Base-by-base conservation (phyloP, 768 basidiomycete species). In the Porphyrellus cyaneotinctus region DNA sequence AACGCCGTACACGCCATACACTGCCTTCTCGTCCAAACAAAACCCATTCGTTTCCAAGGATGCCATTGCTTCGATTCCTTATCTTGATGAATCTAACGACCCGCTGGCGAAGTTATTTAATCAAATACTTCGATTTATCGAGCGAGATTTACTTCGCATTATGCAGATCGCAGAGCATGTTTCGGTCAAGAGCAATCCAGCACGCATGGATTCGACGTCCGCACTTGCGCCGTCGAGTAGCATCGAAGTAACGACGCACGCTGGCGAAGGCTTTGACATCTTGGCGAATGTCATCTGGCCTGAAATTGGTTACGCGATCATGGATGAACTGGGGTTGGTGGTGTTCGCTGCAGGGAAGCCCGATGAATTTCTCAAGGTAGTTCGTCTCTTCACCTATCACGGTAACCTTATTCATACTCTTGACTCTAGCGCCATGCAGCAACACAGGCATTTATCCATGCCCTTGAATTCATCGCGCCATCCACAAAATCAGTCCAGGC, bases 321-420 rank as follows among this genome's bases (percentile, higher is more conserved):
- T 90, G 77, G 84, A 87, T 54, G 91, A 95, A 64, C 72, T 98
- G 38, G 95, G 95, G 1, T 72, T 71, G 20, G 71, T 83, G 9
- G 81, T 98, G 2, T 99, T 98, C 67, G 84, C 95, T n/a, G 88
- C 87, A 3, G 97, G 97, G 14, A 80, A 87, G 49, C 93, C 97
- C 12, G 83, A 87, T 47, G 91, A 95, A 49, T 91, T 98, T 67
- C 82, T 91, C 47, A 87, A 85, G 75, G 95, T 94, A 52, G 49
- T 78, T 13, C 63, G 13, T 47, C 51, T 42, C 33, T 23, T 30
- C 22, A 17, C 11, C 28, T 20, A 20, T 36, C 12, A 11, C 5
- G 12, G 32, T 37, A 13, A 48, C 20, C 35, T 46, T 4, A 31
- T 52, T 56, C 20, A 64, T 24, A 7, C 30, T 28, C 43, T 5